phyloP scores from a whole-genome alignment of 2,329 filamentous ascomycete species.

The Trichoderma brevicompactum region DNA sequence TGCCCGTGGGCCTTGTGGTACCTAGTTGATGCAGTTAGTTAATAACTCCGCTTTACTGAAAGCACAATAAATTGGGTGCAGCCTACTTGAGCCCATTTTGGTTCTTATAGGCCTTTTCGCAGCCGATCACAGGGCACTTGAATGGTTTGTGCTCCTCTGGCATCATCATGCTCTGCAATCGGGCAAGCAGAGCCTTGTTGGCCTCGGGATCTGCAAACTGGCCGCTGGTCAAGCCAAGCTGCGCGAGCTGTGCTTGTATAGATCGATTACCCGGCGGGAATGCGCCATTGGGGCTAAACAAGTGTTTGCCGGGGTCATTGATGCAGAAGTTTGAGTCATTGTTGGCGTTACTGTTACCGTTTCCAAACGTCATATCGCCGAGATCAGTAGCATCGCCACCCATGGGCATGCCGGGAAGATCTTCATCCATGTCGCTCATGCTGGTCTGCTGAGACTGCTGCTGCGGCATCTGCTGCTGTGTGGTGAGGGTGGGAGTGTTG shows the following conservation, averaged over 20 bases:
- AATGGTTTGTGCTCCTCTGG: slow-evolving; percentile 97
- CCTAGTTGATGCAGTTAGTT: slow-evolving; percentile 42
- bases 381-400: slow-evolving; percentile 58
- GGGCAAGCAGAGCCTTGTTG: slow-evolving; percentile 61
- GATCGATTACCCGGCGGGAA: slow-evolving; percentile 66
- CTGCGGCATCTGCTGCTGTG: slow-evolving; percentile 69
- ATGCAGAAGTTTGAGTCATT: slow-evolving; percentile 65
- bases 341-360: slow-evolving; percentile 40
- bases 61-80: not conserved
- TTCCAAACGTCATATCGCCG: slow-evolving; percentile 60
- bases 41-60: not conserved
- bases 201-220: slow-evolving; percentile 81
- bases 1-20: slow-evolving; percentile 85
- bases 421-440: slow-evolving; percentile 68
- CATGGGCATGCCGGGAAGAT: slow-evolving; percentile 66
- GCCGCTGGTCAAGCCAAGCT: slow-evolving; percentile 74
- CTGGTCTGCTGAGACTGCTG: slow-evolving; percentile 58
- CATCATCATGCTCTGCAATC: slow-evolving; percentile 64
- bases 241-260: slow-evolving; percentile 70
- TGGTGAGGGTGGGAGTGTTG: slow-evolving; percentile 89
- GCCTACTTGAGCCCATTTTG: slow-evolving; percentile 95
- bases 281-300: slow-evolving; percentile 84
- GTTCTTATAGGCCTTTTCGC: slow-evolving; percentile 99
- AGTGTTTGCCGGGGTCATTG: slow-evolving; percentile 90
- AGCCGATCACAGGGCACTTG: slow-evolving; percentile 96